These are phyloP conservation scores for Chaetomium sp. DNA, from an alignment of 2,329 filamentous ascomycete species.

Conservation along the genomic window DNA sequence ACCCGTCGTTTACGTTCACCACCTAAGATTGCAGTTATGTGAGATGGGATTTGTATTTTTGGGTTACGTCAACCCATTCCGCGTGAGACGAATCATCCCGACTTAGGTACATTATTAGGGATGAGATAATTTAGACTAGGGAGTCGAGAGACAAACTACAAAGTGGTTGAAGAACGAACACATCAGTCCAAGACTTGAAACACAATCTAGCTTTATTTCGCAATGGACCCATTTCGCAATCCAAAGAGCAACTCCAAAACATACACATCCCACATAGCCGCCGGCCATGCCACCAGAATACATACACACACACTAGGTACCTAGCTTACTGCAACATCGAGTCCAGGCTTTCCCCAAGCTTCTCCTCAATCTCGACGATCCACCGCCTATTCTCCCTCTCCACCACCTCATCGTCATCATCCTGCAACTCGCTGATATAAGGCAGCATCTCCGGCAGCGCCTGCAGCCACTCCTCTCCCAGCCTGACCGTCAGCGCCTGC, in stretches of 20 bases:
- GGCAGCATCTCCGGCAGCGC: conserved; percentile 95
- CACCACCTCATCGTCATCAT: conserved; percentile 93
- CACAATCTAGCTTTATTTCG: background rate
- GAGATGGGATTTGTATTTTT: too few relatives aligned
- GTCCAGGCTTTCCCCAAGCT: conserved; percentile 87
- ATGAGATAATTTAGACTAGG: too few relatives aligned
- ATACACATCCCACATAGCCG: background rate
- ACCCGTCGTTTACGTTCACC: too few relatives aligned
- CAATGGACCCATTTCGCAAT: background rate
- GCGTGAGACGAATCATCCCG: too few relatives aligned
- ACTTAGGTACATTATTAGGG: background rate
- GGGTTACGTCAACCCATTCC: too few relatives aligned
- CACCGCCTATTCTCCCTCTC: conserved; percentile 87
- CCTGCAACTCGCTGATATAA: conserved; percentile 91
- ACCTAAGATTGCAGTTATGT: too few relatives aligned
- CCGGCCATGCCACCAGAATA: background rate
- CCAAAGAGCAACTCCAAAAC: background rate
- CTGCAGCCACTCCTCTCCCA: conserved; percentile 92
- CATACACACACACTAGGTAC: background rate
- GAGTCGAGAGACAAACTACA: background rate
- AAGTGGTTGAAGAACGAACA: background rate
- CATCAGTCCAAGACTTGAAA: background rate
- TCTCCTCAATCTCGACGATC: conserved; percentile 87
- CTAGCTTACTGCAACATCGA: conserved; percentile 77
- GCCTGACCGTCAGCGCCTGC: conserved; percentile 72